Conservation (phyloP, 371 early-diverging fungal genomes). For the Capillidium rhysosporum region DNA sequence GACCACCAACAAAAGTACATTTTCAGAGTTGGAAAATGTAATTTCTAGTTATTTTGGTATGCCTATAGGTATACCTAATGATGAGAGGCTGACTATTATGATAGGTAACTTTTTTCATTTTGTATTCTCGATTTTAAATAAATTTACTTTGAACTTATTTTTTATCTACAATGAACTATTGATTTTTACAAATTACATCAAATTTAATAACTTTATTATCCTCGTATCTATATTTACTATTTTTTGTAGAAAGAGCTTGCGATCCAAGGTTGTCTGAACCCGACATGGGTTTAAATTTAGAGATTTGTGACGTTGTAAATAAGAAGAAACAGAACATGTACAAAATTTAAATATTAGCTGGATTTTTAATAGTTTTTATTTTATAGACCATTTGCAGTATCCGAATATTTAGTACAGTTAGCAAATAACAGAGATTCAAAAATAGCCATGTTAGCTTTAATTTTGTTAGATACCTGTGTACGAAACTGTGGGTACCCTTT, state of each 20-base stretch:
- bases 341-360: slow-evolving; percentile 7
- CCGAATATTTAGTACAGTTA: slow-evolving; percentile 49
- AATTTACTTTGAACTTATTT: not conserved
- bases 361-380: not conserved
- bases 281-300: slow-evolving; percentile 69
- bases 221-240: not conserved
- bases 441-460: slow-evolving; percentile 50
- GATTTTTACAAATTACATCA: not conserved
- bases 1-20: too few species aligned
- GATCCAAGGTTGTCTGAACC: slow-evolving; percentile 44
- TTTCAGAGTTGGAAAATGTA: not conserved
- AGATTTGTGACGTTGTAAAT: slow-evolving; percentile 85
- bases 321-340: slow-evolving; percentile 66
- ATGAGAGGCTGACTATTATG: slow-evolving; percentile 5
- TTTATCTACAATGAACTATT: not conserved
- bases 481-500: slow-evolving; percentile 95
- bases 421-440: slow-evolving; percentile 47
- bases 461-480: slow-evolving; percentile 75
- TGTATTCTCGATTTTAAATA: not conserved
- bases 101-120: slow-evolving; percentile 1
- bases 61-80: slow-evolving; percentile 4
- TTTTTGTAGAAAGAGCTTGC: slow-evolving; percentile 50
- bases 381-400: slow-evolving; percentile 66
- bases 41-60: slow-evolving; percentile 1
- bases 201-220: not conserved